A percentile compares a stretch with the other conserved stretches of the same genome.
Conservation (phyloP, 2,329 filamentous ascomycete species). For the Karstenula rhodostoma region DNA sequence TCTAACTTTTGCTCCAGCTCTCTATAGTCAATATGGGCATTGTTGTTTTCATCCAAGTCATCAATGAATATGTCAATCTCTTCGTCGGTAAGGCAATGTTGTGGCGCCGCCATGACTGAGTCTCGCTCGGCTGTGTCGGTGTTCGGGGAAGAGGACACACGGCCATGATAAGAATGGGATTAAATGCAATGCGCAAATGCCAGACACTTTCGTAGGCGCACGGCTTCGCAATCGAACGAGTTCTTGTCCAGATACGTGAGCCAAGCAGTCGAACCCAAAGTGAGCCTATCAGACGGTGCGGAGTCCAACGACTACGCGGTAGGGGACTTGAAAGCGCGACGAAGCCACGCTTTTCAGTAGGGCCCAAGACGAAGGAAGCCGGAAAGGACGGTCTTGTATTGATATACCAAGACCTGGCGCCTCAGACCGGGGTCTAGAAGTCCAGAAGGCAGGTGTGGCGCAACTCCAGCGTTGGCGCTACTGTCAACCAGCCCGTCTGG, state of each 20-base stretch:
- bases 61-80: conserved; percentile 63
- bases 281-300: conserved; percentile 15
- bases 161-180: not conserved
- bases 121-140: not conserved
- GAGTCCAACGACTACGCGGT: conserved; percentile 9
- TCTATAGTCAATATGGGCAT: conserved; percentile 61
- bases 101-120: conserved; percentile 31
- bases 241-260: conserved; percentile 35
- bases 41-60: conserved; percentile 61
- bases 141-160: not conserved
- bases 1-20: conserved; percentile 64
- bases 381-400: conserved; percentile 11
- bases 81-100: conserved; percentile 49
- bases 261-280: conserved; percentile 23
- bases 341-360: conserved; percentile 4
- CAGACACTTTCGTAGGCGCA: not conserved
- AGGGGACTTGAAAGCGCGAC: conserved; percentile 6
- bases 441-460: not conserved
- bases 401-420: not conserved
- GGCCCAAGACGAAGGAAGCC: conserved; percentile 15
- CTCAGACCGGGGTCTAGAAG: not conserved
- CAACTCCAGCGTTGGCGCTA: not conserved
- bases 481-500: too few relatives aligned
- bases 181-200: not conserved
- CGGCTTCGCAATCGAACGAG: conserved; percentile 13